Conservation (phyloP, 768 basidiomycete species). For the Amanita rimosa region DNA sequence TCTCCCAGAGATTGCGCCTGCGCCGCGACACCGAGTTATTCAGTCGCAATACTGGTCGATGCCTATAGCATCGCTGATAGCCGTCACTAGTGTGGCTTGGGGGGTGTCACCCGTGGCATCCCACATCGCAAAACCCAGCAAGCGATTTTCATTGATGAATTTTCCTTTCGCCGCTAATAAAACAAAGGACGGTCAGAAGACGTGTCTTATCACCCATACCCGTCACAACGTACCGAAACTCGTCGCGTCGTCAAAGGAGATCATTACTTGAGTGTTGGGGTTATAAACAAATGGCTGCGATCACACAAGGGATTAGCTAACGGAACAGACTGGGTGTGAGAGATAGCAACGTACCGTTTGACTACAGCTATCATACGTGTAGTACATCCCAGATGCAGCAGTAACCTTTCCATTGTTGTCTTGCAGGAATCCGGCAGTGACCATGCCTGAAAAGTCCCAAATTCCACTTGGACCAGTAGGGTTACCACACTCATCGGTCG, state of each 20-base stretch:
- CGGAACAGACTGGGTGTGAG: neutral
- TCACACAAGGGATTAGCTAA: neutral
- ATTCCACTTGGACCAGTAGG: slow-evolving; percentile 29
- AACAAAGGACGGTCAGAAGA: neutral
- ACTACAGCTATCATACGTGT: slow-evolving; percentile 53
- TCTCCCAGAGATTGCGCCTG: neutral
- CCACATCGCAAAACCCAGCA: slow-evolving; percentile 62
- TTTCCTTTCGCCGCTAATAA: slow-evolving; percentile 39
- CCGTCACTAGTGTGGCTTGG: slow-evolving; percentile 40
- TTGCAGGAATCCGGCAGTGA: slow-evolving; percentile 42
- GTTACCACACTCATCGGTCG: slow-evolving; percentile 39
- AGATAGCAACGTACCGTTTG: slow-evolving; percentile 45
- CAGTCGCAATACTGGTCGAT: slow-evolving; percentile 12
- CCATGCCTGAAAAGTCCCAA: slow-evolving; percentile 53
- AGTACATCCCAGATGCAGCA: slow-evolving; percentile 38
- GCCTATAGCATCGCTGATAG: slow-evolving; percentile 34
- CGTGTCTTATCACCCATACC: neutral
- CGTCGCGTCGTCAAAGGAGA: slow-evolving; percentile 55
- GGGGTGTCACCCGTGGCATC: slow-evolving; percentile 47
- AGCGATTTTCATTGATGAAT: slow-evolving; percentile 39
- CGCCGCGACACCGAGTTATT: neutral
- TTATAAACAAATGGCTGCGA: slow-evolving; percentile 60
- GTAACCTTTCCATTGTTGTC: slow-evolving; percentile 21
- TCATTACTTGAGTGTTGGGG: slow-evolving; percentile 35
- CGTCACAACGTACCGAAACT: slow-evolving; percentile 33